A percentile compares a stretch with the other conserved stretches of the same genome.
Evolutionary conservation across 169 alveolate species (phyloP).

Genomic region (Plasmodium relictum): DNA sequence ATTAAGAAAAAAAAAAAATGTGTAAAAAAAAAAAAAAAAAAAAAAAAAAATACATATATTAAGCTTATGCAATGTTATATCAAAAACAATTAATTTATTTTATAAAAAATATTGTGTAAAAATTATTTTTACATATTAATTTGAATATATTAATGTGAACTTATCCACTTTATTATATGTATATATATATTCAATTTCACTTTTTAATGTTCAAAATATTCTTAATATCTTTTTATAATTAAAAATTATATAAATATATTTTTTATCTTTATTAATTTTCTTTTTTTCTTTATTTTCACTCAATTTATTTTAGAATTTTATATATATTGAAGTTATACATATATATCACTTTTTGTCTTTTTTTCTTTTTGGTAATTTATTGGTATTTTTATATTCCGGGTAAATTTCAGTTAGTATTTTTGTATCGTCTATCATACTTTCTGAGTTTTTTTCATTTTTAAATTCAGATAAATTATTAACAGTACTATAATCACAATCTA

Average conservation of each 20-base stretch:
- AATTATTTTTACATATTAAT: neutral
- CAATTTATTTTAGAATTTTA: neutral
- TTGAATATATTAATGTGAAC: neutral
- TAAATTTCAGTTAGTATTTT: constrained; percentile 26
- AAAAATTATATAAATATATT: no score
- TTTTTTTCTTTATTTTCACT: constrained; percentile 8
- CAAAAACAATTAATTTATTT: no score
- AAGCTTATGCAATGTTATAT: no score
- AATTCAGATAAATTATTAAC: constrained; percentile 28
- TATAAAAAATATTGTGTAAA: no score
- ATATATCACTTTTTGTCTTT: neutral
- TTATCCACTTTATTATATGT: neutral
- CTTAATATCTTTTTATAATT: no score
- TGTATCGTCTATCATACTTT: constrained; percentile 2
- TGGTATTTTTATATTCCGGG: constrained; percentile 12
- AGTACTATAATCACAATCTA: constrained; percentile 8
- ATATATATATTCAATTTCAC: neutral
- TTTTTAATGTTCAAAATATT: no score
- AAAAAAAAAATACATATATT: no score
- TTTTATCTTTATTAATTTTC: no score
- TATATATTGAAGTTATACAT: neutral
- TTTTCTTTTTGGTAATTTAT: constrained; percentile 5
- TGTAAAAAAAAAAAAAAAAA: no score
- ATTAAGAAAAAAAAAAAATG: no score
- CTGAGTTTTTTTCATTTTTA: constrained; percentile 36